Evolutionary conservation across 805 yeast species (phyloP).

Genomic region (Monosporozyma aerobia): DNA sequence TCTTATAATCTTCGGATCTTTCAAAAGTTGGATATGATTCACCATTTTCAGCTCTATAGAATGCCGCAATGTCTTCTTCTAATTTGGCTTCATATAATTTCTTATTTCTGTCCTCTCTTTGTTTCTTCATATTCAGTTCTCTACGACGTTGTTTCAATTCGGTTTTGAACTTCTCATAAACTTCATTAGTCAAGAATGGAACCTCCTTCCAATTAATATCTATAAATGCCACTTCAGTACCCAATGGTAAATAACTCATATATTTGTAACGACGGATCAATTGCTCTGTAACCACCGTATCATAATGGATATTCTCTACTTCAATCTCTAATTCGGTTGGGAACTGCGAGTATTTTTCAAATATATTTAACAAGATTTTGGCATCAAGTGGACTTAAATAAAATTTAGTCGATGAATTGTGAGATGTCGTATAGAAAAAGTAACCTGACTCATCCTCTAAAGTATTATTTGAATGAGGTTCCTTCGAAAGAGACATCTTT

Average conservation of each 20-base stretch:
- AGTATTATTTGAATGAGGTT: conserved; percentile 4
- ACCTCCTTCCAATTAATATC: conserved; percentile 74
- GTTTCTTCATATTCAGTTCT: conserved; percentile 38
- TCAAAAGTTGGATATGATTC: conserved; percentile 16
- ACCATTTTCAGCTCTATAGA: conserved; percentile 51
- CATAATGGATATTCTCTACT: conserved; percentile 64
- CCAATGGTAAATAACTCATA: conserved; percentile 72
- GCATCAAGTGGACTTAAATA: conserved; percentile 75
- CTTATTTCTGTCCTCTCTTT: conserved; percentile 53
- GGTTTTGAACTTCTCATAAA: conserved; percentile 38
- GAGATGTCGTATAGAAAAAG: conserved; percentile 72
- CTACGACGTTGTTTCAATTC: conserved; percentile 53
- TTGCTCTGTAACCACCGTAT: conserved; percentile 53
- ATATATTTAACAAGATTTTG: conserved; percentile 56
- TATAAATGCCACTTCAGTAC: conserved; percentile 72
- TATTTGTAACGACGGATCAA: conserved; percentile 56
- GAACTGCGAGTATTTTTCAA: conserved; percentile 51
- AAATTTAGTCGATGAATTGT: conserved; percentile 54
- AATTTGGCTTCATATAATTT: conserved; percentile 46
- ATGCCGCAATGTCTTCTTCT: conserved; percentile 49
- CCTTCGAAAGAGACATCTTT: conserved; percentile 5
- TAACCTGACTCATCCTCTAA: conserved; percentile 38
- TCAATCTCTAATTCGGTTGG: conserved; percentile 57
- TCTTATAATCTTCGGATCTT: conserved; percentile 1
- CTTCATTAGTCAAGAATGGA: conserved; percentile 36